These are phyloP conservation scores for Ambrosiella xylebori DNA, from an alignment of 2,329 filamentous ascomycete species.

Conservation along the genomic window DNA sequence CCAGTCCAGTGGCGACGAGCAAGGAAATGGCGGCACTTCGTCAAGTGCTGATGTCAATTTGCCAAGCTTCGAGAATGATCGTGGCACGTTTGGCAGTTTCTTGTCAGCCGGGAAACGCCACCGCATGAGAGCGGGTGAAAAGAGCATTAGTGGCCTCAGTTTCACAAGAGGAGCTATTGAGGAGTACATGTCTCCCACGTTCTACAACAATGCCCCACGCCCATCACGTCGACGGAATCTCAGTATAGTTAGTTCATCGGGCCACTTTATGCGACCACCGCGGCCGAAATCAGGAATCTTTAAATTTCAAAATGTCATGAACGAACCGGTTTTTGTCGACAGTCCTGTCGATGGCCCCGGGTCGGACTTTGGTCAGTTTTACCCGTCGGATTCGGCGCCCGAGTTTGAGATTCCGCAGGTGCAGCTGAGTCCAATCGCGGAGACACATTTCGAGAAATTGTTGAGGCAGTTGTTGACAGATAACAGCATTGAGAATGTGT, in stretches of 20 bases:
- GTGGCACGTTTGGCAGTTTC: slow-evolving; percentile 59
- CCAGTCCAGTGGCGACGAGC: slow-evolving; percentile 71
- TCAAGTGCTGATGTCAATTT: slow-evolving; percentile 21
- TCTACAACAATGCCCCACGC: slow-evolving; percentile 3
- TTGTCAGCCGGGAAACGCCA: slow-evolving; percentile 58
- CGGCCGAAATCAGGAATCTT: slow-evolving; percentile 41
- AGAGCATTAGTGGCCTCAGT: slow-evolving; percentile 54
- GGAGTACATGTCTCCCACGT: slow-evolving; percentile 32
- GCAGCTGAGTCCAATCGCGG: slow-evolving; percentile 71
- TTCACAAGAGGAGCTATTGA: slow-evolving; percentile 53
- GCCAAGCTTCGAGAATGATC: slow-evolving; percentile 43
- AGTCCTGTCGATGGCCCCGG: slow-evolving; percentile 4
- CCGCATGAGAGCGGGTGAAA: slow-evolving; percentile 55
- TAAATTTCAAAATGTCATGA: slow-evolving; percentile 36
- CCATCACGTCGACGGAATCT: slow-evolving; percentile 53
- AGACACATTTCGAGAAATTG: slow-evolving; percentile 74
- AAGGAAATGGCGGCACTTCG: slow-evolving; percentile 63
- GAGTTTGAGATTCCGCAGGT: slow-evolving; percentile 56
- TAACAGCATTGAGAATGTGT: slow-evolving; percentile 50
- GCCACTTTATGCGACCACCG: slow-evolving; percentile 55
- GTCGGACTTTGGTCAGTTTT: slow-evolving; percentile 6
- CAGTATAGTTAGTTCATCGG: slow-evolving; percentile 60
- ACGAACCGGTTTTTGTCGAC: slow-evolving; percentile 24
- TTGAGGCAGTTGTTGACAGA: slow-evolving; percentile 71
- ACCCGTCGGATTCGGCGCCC: slow-evolving; percentile 7